Evolutionary conservation across 495 filamentous ascomycete species (phyloP).

Genomic region (Thermothielavioides terrestris): DNA sequence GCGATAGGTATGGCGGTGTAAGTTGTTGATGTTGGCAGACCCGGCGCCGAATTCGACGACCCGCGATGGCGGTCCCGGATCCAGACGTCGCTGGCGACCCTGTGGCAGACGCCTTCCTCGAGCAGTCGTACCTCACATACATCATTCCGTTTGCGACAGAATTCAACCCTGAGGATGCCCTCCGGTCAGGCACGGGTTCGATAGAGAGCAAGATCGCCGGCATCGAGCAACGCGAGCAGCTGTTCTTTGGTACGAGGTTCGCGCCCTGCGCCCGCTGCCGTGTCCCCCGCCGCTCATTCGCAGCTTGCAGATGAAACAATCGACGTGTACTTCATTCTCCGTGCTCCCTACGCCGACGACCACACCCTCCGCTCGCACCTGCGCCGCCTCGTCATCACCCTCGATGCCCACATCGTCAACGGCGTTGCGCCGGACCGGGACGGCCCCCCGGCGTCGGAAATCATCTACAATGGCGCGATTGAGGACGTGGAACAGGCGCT

Average conservation of each 20-base stretch:
- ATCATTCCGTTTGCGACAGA: constrained; percentile 64
- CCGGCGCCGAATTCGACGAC: too few relatives aligned
- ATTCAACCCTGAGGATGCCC: constrained; percentile 53
- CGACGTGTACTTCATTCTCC: constrained; percentile 61
- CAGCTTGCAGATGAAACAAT: constrained; percentile 68
- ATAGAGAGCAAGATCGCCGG: constrained; percentile 34
- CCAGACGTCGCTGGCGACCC: constrained; percentile 4
- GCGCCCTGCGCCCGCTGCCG: constrained; percentile 19
- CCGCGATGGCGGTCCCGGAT: constrained; percentile 16
- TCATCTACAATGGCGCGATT: constrained; percentile 56
- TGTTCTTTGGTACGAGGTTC: constrained; percentile 59
- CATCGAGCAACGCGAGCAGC: constrained; percentile 43
- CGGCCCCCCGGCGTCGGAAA: constrained; percentile 48
- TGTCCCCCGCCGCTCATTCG: constrained; percentile 53
- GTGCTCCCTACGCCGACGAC: constrained; percentile 56
- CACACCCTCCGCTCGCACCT: constrained; percentile 51
- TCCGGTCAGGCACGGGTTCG: constrained; percentile 38
- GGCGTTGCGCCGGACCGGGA: constrained; percentile 39
- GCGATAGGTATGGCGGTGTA: too few relatives aligned
- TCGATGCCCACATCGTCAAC: constrained; percentile 67
- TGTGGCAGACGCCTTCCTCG: constrained; percentile 48
- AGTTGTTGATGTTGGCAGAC: too few relatives aligned
- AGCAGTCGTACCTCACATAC: constrained; percentile 66
- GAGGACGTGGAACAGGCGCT: constrained; percentile 53
- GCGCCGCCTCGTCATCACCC: constrained; percentile 52